These are phyloP conservation scores for Coniochaeta pulveracea DNA, from an alignment of 2,329 filamentous ascomycete genomes.

Conservation along the genomic window DNA sequence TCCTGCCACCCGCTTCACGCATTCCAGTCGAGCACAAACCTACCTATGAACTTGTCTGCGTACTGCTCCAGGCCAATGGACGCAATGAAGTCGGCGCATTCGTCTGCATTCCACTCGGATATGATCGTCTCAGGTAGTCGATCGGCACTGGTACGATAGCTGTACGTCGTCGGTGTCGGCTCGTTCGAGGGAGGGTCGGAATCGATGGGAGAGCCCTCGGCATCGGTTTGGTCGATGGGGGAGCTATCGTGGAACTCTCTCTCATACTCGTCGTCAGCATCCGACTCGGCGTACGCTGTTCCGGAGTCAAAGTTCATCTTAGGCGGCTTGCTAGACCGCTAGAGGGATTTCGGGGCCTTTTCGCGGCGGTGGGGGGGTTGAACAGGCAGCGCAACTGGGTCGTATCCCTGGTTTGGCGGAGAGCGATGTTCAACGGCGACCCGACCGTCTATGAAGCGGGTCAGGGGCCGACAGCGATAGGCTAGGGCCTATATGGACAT, in stretches of 20 bases:
- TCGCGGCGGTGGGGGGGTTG: too few relatives aligned
- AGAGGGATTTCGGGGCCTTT: too few relatives aligned
- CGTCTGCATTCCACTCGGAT: slow-evolving; percentile 71
- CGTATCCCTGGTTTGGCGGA: too few relatives aligned
- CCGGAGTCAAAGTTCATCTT: slow-evolving; percentile 26
- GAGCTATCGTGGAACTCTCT: slow-evolving; percentile 57
- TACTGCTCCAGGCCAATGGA: slow-evolving; percentile 75
- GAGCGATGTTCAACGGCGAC: too few relatives aligned
- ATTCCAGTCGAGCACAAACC: slow-evolving; percentile 20
- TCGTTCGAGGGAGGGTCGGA: slow-evolving; percentile 60
- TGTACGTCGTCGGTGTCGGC: slow-evolving; percentile 71
- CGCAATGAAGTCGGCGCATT: slow-evolving; percentile 81
- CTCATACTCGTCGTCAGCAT: slow-evolving; percentile 78
- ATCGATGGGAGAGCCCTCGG: slow-evolving; percentile 58
- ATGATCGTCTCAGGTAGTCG: slow-evolving; percentile 64
- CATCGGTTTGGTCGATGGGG: slow-evolving; percentile 53
- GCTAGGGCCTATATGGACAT: too few relatives aligned
- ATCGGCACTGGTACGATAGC: slow-evolving; percentile 53
- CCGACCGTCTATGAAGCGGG: too few relatives aligned
- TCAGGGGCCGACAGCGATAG: too few relatives aligned
- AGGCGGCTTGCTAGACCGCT: too few relatives aligned
- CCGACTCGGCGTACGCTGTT: slow-evolving; percentile 66
- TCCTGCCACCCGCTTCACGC: background rate
- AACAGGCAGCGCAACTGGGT: too few relatives aligned
- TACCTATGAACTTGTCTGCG: slow-evolving; percentile 72